Conservation (phyloP, 202 grass and related monocot genomes). For the Tripidium arundinaceum region DNA sequence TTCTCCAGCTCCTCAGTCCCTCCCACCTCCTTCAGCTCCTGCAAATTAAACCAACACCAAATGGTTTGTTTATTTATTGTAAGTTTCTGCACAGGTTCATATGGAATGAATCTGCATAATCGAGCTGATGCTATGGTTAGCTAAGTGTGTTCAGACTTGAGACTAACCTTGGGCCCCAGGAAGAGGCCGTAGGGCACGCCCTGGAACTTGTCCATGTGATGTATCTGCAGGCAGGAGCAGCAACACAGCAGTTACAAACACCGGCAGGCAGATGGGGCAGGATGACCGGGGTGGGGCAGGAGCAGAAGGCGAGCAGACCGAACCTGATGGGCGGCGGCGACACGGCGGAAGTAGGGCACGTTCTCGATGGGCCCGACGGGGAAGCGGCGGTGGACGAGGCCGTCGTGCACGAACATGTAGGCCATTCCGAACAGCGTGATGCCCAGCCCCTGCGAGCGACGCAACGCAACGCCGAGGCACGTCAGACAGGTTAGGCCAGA, state of each 20-base stretch:
- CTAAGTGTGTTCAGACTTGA: too few species aligned
- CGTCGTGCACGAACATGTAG: conserved; percentile 96
- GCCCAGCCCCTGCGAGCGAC: conserved; percentile 52
- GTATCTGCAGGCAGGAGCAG: conserved; percentile 49
- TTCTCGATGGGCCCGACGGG: conserved; percentile 71
- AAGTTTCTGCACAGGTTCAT: background rate
- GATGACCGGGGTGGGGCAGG: too few species aligned
- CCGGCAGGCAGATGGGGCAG: too few species aligned
- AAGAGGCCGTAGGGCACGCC: conserved; percentile 93
- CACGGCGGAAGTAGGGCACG: conserved; percentile 81
- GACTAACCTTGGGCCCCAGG: conserved; percentile 81
- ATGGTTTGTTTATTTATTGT: background rate
- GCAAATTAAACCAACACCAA: background rate
- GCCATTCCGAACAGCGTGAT: conserved; percentile 95
- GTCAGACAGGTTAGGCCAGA: too few species aligned
- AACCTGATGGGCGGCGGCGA: conserved; percentile 78
- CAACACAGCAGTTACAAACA: background rate
- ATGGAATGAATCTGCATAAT: background rate
- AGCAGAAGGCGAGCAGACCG: too few species aligned
- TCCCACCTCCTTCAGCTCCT: conserved; percentile 91
- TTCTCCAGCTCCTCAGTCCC: conserved; percentile 81
- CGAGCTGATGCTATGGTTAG: background rate
- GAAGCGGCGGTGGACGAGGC: conserved; percentile 83
- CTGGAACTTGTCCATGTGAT: conserved; percentile 89
- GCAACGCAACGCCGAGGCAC: background rate